Evolutionary conservation across 352 stramenopile genomes (phyloP), one percentile per base, ranked within the genome.

Genomic region (Globisporangium cederbergense): DNA sequence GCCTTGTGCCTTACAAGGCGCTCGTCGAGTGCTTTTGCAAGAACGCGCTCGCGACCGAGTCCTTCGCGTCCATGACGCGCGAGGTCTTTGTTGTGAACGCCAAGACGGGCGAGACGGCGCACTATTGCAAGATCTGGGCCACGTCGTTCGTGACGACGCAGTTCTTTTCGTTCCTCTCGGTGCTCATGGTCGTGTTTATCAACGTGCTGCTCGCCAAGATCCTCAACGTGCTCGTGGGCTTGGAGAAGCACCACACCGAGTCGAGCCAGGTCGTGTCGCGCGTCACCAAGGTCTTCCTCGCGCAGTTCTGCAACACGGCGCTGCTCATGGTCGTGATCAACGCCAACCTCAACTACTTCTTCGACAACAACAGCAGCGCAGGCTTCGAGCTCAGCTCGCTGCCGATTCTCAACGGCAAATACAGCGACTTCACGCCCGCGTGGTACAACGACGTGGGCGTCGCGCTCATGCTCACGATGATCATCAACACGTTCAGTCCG

Each of bases 11-110:
- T 3, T 92, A 91, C 74, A 90, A 92, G 54, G 73, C 72, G 18
- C 75, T 95, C 36, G 78, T 95, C 32, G 83, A 92, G 70, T 95
- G 86, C 72, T 93, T 79, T 65, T 95, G 83, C 73, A 89, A 89
- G 63, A 79, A 66, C 40, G 64, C 81, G 14, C 73, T 93, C 20
- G 60, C 62, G 20, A 59, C 72, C 16, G 64, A 89, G 64, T 86
- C 83, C 38, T 90, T 91, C 38, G 64, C 58, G 36, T 73, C 71
- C 13, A 90, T 89, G 77, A 85, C 83, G 18, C 71, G 80, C 13
- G 81, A 91, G 56, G 57, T 38, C 3, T 94, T 92, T 34, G 50
- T 74, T 40, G 13, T 66, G 1, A 74, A 91, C 54, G 65, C 72
- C 2, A 59, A 54, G 20, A 90, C 70, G 1, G 63, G 63, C 8